Evolutionary conservation across 805 yeast species (phyloP).

Genomic region (Kazachstania viticola): DNA sequence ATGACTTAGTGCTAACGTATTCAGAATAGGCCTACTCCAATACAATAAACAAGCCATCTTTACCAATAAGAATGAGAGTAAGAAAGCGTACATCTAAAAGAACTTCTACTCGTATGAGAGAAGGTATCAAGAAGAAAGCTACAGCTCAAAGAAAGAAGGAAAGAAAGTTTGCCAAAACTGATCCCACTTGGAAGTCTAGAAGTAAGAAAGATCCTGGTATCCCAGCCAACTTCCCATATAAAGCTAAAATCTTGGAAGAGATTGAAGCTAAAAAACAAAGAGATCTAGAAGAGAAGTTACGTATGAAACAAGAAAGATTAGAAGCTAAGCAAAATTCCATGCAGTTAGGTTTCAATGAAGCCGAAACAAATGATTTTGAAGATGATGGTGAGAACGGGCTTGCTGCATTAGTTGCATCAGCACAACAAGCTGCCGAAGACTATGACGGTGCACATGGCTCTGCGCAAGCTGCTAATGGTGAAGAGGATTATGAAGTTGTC

Average conservation of each 20-base stretch:
- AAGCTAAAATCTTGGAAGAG: conserved; percentile 65
- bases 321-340: conserved; percentile 29
- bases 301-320: conserved; percentile 38
- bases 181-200: conserved; percentile 86
- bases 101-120: conserved; percentile 83
- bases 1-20: too few relatives aligned
- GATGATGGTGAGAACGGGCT: conserved; percentile 43
- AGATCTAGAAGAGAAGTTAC: conserved; percentile 43
- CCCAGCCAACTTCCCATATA: conserved; percentile 90
- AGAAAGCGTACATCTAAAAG: conserved; percentile 72
- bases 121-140: conserved; percentile 93
- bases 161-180: conserved; percentile 72
- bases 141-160: conserved; percentile 84
- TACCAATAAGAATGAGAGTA: conserved; percentile 31
- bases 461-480: conserved; percentile 34
- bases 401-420: conserved; percentile 81
- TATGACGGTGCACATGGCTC: conserved; percentile 39
- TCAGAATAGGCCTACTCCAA: too few relatives aligned
- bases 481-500: conserved; percentile 34
- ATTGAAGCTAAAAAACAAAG: conserved; percentile 51
- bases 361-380: conserved; percentile 31
- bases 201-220: conserved; percentile 84
- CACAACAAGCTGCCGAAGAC: conserved; percentile 75
- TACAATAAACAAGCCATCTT: too few relatives aligned
- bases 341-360: conserved; percentile 28